A percentile compares a stretch with the other conserved stretches of the same genome.
Conservation (phyloP, 331 rosid genomes). For the Malus hybrid region DNA sequence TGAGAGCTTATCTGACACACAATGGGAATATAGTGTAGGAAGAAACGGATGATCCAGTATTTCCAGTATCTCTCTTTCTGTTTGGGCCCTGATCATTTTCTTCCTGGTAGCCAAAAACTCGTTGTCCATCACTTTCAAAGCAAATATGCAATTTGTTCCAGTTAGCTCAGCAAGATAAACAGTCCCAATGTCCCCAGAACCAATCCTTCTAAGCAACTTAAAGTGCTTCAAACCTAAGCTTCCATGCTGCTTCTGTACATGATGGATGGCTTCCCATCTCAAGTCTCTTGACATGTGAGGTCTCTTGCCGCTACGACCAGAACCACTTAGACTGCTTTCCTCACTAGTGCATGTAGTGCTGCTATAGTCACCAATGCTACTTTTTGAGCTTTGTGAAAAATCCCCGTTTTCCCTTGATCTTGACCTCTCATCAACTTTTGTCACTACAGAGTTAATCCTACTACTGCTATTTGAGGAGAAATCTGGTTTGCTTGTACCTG, state of each 20-base stretch:
- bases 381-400: constrained; percentile 92
- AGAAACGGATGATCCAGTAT: constrained; percentile 96
- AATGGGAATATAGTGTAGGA: constrained; percentile 76
- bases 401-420: constrained; percentile 83
- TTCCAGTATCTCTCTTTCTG: constrained; percentile 89
- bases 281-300: constrained; percentile 96
- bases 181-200: constrained; percentile 98
- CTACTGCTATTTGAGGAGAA: constrained; percentile 41
- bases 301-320: constrained; percentile 75
- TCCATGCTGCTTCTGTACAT: constrained; percentile 64
- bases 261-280: constrained; percentile 88
- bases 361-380: constrained; percentile 90
- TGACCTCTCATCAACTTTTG: constrained; percentile 57
- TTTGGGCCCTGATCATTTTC: constrained; percentile 82
- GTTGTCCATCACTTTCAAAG: constrained; percentile 89
- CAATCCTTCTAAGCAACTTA: constrained; percentile 70
- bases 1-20: constrained; percentile 67
- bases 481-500: constrained; percentile 44
- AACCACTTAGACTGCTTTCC: constrained; percentile 72
- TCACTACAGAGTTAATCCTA: constrained; percentile 45
- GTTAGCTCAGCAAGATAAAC: constrained; percentile 91
- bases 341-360: constrained; percentile 90
- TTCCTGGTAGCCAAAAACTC: constrained; percentile 75
- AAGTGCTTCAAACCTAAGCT: constrained; percentile 68
- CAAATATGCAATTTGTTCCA: constrained; percentile 69